Conservation (phyloP, 257 asterid species). For the Rubia yunnanensis region DNA sequence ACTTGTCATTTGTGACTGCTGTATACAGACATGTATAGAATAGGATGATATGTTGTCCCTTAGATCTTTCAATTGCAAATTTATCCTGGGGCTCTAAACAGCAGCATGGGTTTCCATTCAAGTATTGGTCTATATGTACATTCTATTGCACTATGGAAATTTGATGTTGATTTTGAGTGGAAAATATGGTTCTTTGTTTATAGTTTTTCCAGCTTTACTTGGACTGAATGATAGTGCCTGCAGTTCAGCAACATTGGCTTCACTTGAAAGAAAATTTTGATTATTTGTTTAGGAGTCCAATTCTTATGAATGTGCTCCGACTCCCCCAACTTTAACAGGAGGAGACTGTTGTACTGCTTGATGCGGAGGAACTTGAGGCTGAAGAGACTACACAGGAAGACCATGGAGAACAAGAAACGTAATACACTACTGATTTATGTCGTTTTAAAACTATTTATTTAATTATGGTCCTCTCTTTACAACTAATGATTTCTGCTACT, state of each 20-base stretch:
- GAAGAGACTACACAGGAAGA: conserved; percentile 20
- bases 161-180: not conserved
- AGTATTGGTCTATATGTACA: not conserved
- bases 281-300: not conserved
- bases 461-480: conserved; percentile 8
- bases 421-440: conserved; percentile 8
- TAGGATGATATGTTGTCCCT: not conserved
- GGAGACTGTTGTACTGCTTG: conserved; percentile 62
- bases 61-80: not conserved
- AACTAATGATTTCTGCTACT: conserved; percentile 18
- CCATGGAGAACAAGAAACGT: conserved; percentile 43
- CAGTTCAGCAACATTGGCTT: not conserved
- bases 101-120: not conserved
- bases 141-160: not conserved
- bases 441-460: not conserved
- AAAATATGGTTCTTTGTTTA: not conserved
- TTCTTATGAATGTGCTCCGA: not conserved
- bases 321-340: conserved; percentile 20
- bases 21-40: not conserved
- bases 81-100: not conserved
- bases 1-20: not conserved
- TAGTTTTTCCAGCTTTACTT: not conserved
- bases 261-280: not conserved
- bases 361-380: conserved; percentile 70
- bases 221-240: not conserved